Conservation (phyloP, 164 flowering plant species). For the Vitis rupestris region DNA sequence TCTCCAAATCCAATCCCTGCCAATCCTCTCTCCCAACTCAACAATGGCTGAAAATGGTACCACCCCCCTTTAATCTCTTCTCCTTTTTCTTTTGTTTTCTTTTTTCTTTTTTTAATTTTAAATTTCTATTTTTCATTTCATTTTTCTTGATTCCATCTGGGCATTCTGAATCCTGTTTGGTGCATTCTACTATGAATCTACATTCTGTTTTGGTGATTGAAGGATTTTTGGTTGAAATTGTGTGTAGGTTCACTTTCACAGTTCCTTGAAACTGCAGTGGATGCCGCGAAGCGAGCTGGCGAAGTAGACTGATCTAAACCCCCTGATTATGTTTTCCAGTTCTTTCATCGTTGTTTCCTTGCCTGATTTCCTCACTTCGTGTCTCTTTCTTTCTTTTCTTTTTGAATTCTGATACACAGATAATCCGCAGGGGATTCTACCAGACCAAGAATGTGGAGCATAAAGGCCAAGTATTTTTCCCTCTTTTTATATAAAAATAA, state of each 20-base stretch:
- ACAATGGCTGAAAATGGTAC: conserved; percentile 32
- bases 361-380: not conserved
- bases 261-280: conserved; percentile 66
- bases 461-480: conserved; percentile 66
- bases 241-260: conserved; percentile 47
- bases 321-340: not conserved
- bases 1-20: not conserved
- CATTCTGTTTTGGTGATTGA: not conserved
- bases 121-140: not conserved
- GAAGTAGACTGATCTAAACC: conserved; percentile 39
- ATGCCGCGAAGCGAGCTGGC: conserved; percentile 86
- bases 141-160: not conserved
- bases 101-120: not conserved
- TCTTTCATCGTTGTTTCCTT: not conserved
- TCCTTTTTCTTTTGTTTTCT: not conserved
- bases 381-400: not conserved
- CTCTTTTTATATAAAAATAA: not conserved
- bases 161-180: no score
- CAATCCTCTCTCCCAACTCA: not conserved
- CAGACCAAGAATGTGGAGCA: conserved; percentile 78
- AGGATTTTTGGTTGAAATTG: not conserved
- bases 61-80: conserved; percentile 3
- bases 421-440: conserved; percentile 74
- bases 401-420: conserved; percentile 33
- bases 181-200: no score